Base-by-base conservation (phyloP, 768 basidiomycete species). In the Suillus subalutaceus region DNA sequence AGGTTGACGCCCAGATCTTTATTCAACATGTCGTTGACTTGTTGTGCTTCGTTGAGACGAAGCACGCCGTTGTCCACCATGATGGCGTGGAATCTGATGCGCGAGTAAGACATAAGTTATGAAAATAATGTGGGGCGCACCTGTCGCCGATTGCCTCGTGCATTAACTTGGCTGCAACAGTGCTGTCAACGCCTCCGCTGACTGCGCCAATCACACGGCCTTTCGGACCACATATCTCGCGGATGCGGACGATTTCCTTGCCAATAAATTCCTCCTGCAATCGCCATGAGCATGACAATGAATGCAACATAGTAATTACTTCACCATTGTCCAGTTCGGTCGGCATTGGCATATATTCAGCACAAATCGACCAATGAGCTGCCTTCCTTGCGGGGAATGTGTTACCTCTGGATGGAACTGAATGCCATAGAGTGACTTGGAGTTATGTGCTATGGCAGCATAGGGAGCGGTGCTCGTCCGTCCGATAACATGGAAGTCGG, bases 361-460 rank as follows among this genome's bases (percentile, higher is more conserved):
- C 46, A 97, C 87, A 73, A 98, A 99, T 32, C 87, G 85, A 30
- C 88, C 87, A 66, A 99, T 92, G 64, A 99, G 87, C 74, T 94
- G 94, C 74, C 90, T 94, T 16, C 97, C 97, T 63, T 86, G 88
- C 9, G 88, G 89, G 32, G 93, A 93, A 75, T 99, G 97, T 0
- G 97, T 98, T 32, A 99, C 97, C 79, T 99, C 97, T 0, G 97
- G 95, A 75, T 99, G 97, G 82, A 99, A 99, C 73, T 99, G 97
- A 50, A 99, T 97, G 38, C 97, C 97, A 71, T 94, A 99, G 73
- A 97, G 83, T 1, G 92, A 89, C 72, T 93, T 96, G 7, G 87
- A 81, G 72, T 96, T 81, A 79, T 99, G 97, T 8, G 94, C 94
- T 68, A 99, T 88, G 2, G 96, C 96, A 13, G 96, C 96, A 74